Evolutionary conservation across 1,284 basidiomycete species (phyloP).

Genomic region (Ganoderma sinense): DNA sequence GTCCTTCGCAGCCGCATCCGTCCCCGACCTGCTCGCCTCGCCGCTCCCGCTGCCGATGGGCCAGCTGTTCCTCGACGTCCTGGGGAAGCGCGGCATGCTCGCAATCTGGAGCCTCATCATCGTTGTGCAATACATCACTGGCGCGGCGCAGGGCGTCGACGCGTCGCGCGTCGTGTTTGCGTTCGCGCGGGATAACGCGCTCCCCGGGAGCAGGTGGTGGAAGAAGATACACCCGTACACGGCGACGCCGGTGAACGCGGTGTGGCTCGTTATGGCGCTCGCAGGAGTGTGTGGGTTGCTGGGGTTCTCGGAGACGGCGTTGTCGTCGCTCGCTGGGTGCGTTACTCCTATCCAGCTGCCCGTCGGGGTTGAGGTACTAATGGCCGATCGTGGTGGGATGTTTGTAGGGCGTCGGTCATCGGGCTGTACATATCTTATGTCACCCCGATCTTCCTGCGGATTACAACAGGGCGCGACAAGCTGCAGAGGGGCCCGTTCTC

Average conservation of each 20-base stretch:
- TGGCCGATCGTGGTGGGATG: too few species aligned
- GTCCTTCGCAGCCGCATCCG: slow-evolving; percentile 68
- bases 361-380: not conserved
- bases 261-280: slow-evolving; percentile 73
- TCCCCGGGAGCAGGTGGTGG: slow-evolving; percentile 75
- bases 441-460: slow-evolving; percentile 72
- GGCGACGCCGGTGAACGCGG: slow-evolving; percentile 75
- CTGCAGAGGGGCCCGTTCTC: slow-evolving; percentile 66
- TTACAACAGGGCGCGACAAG: slow-evolving; percentile 68
- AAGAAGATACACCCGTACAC: slow-evolving; percentile 64
- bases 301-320: slow-evolving; percentile 68
- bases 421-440: slow-evolving; percentile 75
- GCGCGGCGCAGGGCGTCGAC: slow-evolving; percentile 78
- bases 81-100: slow-evolving; percentile 76
- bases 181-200: slow-evolving; percentile 75
- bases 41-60: slow-evolving; percentile 73
- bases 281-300: slow-evolving; percentile 68
- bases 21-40: slow-evolving; percentile 57
- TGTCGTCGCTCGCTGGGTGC: slow-evolving; percentile 73
- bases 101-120: slow-evolving; percentile 76
- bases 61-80: slow-evolving; percentile 68
- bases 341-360: slow-evolving; percentile 27
- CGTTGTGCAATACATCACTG: slow-evolving; percentile 74
- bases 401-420: slow-evolving; percentile 68
- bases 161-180: slow-evolving; percentile 80